Conservation (phyloP, 2,329 filamentous ascomycete species). For the Curvularia spicifera region DNA sequence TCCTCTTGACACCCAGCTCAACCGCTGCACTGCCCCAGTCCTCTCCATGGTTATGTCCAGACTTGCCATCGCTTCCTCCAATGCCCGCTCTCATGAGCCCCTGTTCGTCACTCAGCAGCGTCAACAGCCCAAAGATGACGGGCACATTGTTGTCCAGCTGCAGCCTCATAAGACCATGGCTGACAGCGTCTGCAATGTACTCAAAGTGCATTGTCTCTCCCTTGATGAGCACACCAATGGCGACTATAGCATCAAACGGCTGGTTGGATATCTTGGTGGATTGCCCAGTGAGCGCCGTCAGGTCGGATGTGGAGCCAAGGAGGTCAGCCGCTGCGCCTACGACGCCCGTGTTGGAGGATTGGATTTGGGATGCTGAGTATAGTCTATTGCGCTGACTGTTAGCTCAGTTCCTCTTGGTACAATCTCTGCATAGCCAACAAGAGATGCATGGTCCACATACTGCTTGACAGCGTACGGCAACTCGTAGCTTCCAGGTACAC, state of each 20-base stretch:
- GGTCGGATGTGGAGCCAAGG: slow-evolving; percentile 72
- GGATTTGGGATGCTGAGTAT: slow-evolving; percentile 84
- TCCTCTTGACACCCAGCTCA: slow-evolving; percentile 88
- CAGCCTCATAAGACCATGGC: slow-evolving; percentile 91
- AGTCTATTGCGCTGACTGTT: slow-evolving; percentile 49
- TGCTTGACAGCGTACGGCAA: slow-evolving; percentile 88
- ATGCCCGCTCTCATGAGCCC: slow-evolving; percentile 84
- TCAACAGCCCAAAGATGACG: slow-evolving; percentile 90
- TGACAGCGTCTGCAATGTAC: slow-evolving; percentile 92
- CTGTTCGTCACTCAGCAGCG: slow-evolving; percentile 86
- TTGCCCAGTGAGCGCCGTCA: slow-evolving; percentile 42
- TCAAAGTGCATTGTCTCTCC: slow-evolving; percentile 99
- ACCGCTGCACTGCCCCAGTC: slow-evolving; percentile 96
- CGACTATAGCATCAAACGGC: slow-evolving; percentile 92
- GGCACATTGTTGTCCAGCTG: slow-evolving; percentile 88
- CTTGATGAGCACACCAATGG: slow-evolving; percentile 96
- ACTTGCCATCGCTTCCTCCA: slow-evolving; percentile 48
- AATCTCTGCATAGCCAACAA: slow-evolving; percentile 1
- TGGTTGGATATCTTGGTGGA: slow-evolving; percentile 33
- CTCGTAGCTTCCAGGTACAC: slow-evolving; percentile 93
- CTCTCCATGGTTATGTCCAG: slow-evolving; percentile 89
- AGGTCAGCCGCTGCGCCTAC: slow-evolving; percentile 75
- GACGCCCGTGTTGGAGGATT: slow-evolving; percentile 64
- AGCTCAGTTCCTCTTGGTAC: background rate
- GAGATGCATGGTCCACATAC: slow-evolving; percentile 55